phyloP scores from a whole-genome alignment of 1,139 yeast genomes.

The Candida smagusa region DNA sequence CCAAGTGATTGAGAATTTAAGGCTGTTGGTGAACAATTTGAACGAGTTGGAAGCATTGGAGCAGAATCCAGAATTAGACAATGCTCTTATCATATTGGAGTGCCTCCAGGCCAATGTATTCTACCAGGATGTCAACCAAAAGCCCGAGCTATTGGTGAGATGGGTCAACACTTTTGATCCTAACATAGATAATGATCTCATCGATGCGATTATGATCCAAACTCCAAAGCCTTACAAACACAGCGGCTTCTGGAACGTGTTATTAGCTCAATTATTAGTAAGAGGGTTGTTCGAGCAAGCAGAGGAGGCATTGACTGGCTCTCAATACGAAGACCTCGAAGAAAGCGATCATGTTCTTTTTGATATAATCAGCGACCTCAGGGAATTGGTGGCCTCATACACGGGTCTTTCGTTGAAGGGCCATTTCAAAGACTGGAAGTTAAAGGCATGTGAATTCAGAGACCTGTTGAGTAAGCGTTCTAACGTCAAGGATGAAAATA shows the following conservation, averaged over 20 bases:
- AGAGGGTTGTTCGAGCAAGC: slow-evolving; percentile 67
- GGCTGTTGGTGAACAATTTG: slow-evolving; percentile 14
- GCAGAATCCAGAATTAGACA: slow-evolving; percentile 24
- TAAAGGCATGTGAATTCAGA: slow-evolving; percentile 47
- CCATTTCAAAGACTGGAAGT: slow-evolving; percentile 50
- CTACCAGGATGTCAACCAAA: slow-evolving; percentile 35
- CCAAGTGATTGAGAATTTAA: slow-evolving; percentile 22
- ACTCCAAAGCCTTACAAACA: slow-evolving; percentile 50
- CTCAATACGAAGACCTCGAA: slow-evolving; percentile 37
- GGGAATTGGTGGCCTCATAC: slow-evolving; percentile 36
- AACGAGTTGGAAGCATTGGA: slow-evolving; percentile 15
- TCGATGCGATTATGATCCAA: slow-evolving; percentile 42
- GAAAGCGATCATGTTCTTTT: slow-evolving; percentile 25
- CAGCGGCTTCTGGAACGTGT: slow-evolving; percentile 60
- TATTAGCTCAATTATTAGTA: slow-evolving; percentile 52
- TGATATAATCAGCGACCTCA: slow-evolving; percentile 48
- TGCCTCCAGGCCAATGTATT: slow-evolving; percentile 57
- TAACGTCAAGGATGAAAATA: slow-evolving; percentile 18
- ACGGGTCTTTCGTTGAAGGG: slow-evolving; percentile 39
- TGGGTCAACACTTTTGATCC: slow-evolving; percentile 71
- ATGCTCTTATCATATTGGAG: slow-evolving; percentile 49
- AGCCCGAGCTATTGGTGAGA: slow-evolving; percentile 44
- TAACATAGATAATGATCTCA: slow-evolving; percentile 51
- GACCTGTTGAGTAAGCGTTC: slow-evolving; percentile 33
- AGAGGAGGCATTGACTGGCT: slow-evolving; percentile 41